Base-by-base conservation (phyloP, 768 basidiomycete species). In the Russula earlei region DNA sequence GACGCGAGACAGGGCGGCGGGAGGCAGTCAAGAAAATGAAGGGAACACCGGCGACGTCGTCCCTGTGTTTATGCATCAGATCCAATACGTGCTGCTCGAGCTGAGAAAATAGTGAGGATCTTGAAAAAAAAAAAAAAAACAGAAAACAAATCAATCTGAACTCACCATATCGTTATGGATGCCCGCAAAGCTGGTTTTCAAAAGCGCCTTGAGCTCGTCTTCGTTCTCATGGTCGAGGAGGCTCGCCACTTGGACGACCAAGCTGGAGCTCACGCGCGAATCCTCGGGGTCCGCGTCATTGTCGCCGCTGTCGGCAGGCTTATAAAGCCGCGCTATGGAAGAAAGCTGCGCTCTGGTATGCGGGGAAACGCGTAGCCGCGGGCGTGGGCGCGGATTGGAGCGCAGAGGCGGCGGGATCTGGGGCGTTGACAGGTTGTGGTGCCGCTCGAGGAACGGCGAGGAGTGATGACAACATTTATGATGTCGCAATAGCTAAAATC, bases 1-100 rank as follows among this genome's bases (percentile, higher is more conserved):
- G 87, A 10, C 87, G 81, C 11, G 87, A 89, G 49, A 85, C 77
- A 29, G 87, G 88, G 19, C 87, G 81, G 58, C 84, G 77, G 31
- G 83, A 87, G 20, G 87, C 85, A 5, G 87, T 91, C 47, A 91
- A 74, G 71, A 85, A 88, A 54, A 90, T 72, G 67, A 91, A 91
- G 0, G 88, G 87, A 6, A 89, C 84, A 19, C 86, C 85, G 12
- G 84, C 82, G 38, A 85, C 73, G 73, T 90, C 85, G 77, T 95
- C 92, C 59, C 82, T 78, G 69, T 93, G 89, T 71, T 88, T 87
- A 72, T 97, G 94, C 94, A 97, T 96, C 59, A 96, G 79, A 66
- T 95, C 91, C 19, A 97, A 75, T 56, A 93, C 89, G 67, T 84
- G 81, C 64, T 93, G 87, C 66, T 96, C 93, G 59, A 91, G 74